A percentile compares a stretch with the other conserved stretches of the same genome.
These are phyloP conservation scores for Colletotrichum orbiculare DNA, from an alignment of 2,329 filamentous ascomycete genomes.

Conservation along the genomic window DNA sequence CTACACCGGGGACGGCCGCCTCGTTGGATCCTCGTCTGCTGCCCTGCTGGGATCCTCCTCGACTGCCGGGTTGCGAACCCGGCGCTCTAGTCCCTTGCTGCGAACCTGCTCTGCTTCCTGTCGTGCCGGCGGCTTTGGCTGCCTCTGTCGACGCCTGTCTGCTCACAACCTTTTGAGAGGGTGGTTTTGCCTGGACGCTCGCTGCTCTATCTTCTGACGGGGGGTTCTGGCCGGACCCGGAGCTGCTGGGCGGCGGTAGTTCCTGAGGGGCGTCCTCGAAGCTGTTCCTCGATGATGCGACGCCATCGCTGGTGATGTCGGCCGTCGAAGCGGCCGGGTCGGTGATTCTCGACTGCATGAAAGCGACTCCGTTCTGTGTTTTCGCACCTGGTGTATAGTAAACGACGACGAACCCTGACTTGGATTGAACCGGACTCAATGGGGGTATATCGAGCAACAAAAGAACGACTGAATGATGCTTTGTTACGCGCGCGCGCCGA, in stretches of 20 bases:
- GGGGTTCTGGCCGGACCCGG: conserved; percentile 8
- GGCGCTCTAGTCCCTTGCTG: conserved; percentile 6
- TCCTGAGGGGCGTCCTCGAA: conserved; percentile 34
- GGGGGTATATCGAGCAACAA: not conserved
- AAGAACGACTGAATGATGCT: conserved; percentile 23
- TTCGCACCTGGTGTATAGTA: not conserved
- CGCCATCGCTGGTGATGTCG: conserved; percentile 22
- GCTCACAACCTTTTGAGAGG: conserved; percentile 20
- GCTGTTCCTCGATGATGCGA: conserved; percentile 31
- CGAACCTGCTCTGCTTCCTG: conserved; percentile 6
- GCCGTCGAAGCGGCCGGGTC: conserved; percentile 20
- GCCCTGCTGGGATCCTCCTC: conserved; percentile 12
- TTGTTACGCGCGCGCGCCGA: conserved; percentile 22
- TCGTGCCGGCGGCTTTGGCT: conserved; percentile 13
- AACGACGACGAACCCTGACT: not conserved
- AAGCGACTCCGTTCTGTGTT: conserved; percentile 1
- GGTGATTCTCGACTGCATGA: conserved; percentile 24
- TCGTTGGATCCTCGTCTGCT: conserved; percentile 27
- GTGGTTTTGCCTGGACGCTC: conserved; percentile 10
- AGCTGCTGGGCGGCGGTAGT: conserved; percentile 5
- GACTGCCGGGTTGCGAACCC: conserved; percentile 6
- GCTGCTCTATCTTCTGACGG: conserved; percentile 28
- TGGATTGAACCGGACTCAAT: not conserved
- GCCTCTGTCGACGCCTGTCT: conserved; percentile 17
- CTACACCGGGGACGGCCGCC: conserved; percentile 20